Percentiles rank a stretch among this genome's conserved stretches.
Conservation (phyloP, 2,329 filamentous ascomycete species). For the Paecilomyces variotii region DNA sequence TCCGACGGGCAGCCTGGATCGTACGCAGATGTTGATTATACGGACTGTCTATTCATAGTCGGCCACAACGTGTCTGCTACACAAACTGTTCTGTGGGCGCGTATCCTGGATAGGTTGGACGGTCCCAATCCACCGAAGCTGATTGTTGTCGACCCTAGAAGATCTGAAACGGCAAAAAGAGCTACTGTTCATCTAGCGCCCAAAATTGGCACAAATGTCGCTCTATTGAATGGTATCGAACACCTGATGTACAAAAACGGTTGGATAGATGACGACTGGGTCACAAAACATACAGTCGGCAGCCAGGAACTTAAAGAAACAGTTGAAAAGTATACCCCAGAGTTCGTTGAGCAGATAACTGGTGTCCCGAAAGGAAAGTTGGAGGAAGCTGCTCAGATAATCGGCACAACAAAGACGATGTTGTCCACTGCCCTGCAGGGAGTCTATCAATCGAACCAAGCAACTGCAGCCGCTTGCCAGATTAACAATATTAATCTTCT, state of each 20-base stretch:
- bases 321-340: slow-evolving; percentile 24
- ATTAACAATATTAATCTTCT: slow-evolving; percentile 37
- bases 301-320: slow-evolving; percentile 17
- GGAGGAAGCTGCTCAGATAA: slow-evolving; percentile 23
- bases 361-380: slow-evolving; percentile 23
- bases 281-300: slow-evolving; percentile 21
- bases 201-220: slow-evolving; percentile 29
- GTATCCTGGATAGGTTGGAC: slow-evolving; percentile 8
- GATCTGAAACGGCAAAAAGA: slow-evolving; percentile 24
- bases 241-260: slow-evolving; percentile 28
- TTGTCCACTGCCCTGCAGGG: slow-evolving; percentile 33
- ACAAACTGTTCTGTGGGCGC: slow-evolving; percentile 30
- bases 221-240: slow-evolving; percentile 21
- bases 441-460: slow-evolving; percentile 35
- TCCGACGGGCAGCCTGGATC: slow-evolving; percentile 31
- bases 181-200: slow-evolving; percentile 22
- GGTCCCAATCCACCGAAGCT: slow-evolving; percentile 28
- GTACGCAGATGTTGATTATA: slow-evolving; percentile 30
- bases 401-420: slow-evolving; percentile 23
- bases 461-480: slow-evolving; percentile 32
- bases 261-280: slow-evolving; percentile 26
- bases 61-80: slow-evolving; percentile 31
- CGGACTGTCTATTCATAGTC: slow-evolving; percentile 30
- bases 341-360: slow-evolving; percentile 26
- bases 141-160: slow-evolving; percentile 29